A percentile compares a stretch with the other conserved stretches of the same genome.
These are phyloP conservation scores for Cucurbitaria berberidis DNA, from an alignment of 2,329 filamentous ascomycete genomes.

Conservation along the genomic window DNA sequence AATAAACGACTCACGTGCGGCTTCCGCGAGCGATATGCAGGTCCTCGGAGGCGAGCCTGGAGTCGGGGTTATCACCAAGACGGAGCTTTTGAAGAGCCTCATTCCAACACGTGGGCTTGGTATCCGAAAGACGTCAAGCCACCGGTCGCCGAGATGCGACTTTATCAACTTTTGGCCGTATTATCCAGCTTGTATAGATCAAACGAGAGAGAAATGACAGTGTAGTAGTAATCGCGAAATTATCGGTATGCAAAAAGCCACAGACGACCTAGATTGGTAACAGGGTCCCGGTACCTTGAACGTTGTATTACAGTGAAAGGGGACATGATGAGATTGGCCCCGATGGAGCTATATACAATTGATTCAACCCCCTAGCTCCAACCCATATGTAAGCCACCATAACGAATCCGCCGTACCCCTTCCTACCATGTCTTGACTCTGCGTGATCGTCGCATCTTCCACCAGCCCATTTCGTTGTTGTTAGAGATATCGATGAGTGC, in stretches of 20 bases:
- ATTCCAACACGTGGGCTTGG: constrained; percentile 16
- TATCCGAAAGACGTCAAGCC: not conserved
- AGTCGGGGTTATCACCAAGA: constrained; percentile 9
- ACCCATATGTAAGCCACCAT: no score
- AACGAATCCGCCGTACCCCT: not conserved
- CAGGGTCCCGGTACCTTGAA: not conserved
- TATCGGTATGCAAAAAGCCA: not conserved
- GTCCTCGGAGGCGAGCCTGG: constrained; percentile 18
- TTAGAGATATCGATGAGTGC: constrained; percentile 1
- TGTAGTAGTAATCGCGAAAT: not conserved
- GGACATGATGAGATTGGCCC: no score
- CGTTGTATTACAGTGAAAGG: no score
- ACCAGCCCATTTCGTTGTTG: not conserved
- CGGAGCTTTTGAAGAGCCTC: not conserved
- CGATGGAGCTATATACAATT: no score
- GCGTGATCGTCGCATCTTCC: not conserved
- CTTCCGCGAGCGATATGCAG: constrained; percentile 11
- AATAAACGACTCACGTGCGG: constrained; percentile 39
- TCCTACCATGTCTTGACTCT: not conserved
- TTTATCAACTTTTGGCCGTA: not conserved
- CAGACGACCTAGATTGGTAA: not conserved
- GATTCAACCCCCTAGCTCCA: no score
- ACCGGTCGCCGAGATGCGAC: not conserved
- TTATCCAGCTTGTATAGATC: not conserved
- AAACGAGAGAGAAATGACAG: no score